Percentiles rank a stretch among this genome's conserved stretches.
phyloP scores from a whole-genome alignment of 2,329 filamentous ascomycete species.

The Conoideocrella luteorostrata region DNA sequence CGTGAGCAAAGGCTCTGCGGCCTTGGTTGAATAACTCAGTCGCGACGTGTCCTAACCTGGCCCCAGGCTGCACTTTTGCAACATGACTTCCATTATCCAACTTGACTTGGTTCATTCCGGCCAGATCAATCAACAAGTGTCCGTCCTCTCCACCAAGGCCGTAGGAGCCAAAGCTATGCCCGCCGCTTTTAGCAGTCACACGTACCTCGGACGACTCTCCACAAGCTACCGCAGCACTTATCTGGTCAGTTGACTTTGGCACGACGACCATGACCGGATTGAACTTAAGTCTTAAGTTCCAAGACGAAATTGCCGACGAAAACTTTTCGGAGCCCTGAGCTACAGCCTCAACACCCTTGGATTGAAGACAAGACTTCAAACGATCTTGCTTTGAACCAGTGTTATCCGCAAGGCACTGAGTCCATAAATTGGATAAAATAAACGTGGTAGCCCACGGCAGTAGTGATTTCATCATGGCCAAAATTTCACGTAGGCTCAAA shows the following conservation, averaged over 20 bases:
- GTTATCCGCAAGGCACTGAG: too few relatives aligned
- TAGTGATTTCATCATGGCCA: too few relatives aligned
- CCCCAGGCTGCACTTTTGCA: neutral
- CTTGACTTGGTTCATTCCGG: neutral
- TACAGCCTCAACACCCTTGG: neutral
- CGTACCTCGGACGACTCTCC: neutral
- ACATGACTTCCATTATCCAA: neutral
- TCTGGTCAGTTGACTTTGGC: neutral
- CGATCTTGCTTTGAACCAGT: too few relatives aligned
- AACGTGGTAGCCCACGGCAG: too few relatives aligned
- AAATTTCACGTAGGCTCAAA: too few relatives aligned
- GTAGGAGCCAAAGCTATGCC: constrained; percentile 1
- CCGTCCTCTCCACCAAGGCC: constrained; percentile 1
- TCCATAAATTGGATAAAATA: too few relatives aligned
- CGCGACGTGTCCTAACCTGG: constrained; percentile 30
- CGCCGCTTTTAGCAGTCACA: constrained; percentile 1
- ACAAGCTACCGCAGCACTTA: neutral
- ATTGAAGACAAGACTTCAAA: neutral
- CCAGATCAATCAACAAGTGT: constrained; percentile 45
- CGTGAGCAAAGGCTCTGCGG: neutral
- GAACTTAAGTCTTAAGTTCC: neutral
- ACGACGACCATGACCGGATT: neutral
- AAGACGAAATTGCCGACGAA: neutral
- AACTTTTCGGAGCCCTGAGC: neutral
- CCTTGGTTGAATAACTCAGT: constrained; percentile 26